These are phyloP conservation scores for Tricholomella constricta DNA, from an alignment of 768 basidiomycete genomes.

Conservation along the genomic window DNA sequence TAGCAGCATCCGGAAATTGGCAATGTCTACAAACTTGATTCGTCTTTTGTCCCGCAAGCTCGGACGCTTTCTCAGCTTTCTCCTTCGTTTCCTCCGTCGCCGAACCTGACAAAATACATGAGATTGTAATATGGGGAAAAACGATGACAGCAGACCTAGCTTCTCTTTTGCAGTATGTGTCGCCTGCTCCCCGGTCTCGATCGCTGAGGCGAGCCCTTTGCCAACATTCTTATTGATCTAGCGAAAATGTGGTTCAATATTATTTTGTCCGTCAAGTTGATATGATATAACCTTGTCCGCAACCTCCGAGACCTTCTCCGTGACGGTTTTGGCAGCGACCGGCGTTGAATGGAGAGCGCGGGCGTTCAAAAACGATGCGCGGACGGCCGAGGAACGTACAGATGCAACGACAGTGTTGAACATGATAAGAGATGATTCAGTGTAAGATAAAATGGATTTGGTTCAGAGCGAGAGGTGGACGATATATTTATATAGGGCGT, in stretches of 20 bases:
- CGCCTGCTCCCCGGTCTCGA: constrained; percentile 48
- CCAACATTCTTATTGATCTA: constrained; percentile 50
- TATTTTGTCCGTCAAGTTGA: neutral
- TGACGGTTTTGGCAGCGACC: constrained; percentile 37
- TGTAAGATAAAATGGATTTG: neutral
- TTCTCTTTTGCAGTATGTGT: constrained; percentile 43
- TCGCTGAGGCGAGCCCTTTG: constrained; percentile 45
- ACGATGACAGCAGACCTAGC: constrained; percentile 31
- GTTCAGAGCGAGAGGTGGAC: neutral
- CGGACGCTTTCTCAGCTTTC: constrained; percentile 37
- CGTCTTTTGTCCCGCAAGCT: constrained; percentile 36
- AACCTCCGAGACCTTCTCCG: constrained; percentile 46
- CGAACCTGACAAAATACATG: constrained; percentile 28
- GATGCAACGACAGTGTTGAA: constrained; percentile 9
- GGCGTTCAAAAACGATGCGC: constrained; percentile 6
- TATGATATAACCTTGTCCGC: constrained; percentile 40
- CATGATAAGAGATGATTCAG: constrained; percentile 4
- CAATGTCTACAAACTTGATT: constrained; percentile 34
- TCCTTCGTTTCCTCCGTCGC: constrained; percentile 33
- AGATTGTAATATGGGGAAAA: neutral
- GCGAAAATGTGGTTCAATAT: neutral
- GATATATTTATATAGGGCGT: neutral
- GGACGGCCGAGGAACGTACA: constrained; percentile 12
- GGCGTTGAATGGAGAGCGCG: constrained; percentile 39
- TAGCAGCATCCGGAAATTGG: neutral